A percentile compares a stretch with the other conserved stretches of the same genome.
Evolutionary conservation across 2,329 filamentous ascomycete species (phyloP).

Genomic region (Paraphoma chrysanthemicola): DNA sequence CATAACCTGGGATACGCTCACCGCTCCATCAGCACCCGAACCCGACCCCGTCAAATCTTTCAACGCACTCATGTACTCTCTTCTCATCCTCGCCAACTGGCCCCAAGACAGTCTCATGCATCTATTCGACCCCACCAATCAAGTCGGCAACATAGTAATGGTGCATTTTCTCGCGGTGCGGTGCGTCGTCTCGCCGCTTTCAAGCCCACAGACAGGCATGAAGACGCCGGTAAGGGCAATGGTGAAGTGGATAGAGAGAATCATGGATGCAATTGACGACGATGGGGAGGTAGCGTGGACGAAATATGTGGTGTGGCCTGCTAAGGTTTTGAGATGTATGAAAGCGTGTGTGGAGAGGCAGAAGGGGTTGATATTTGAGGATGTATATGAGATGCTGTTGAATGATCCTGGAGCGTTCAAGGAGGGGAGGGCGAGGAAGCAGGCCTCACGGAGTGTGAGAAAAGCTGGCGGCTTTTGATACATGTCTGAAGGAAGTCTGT

Average conservation of each 20-base stretch:
- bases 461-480: not conserved
- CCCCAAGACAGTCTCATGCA: constrained; percentile 22
- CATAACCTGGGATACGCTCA: not conserved
- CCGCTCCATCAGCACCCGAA: constrained; percentile 4
- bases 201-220: constrained; percentile 13
- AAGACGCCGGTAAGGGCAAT: constrained; percentile 18
- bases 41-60: constrained; percentile 14
- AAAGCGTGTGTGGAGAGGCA: constrained; percentile 12
- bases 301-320: constrained; percentile 44
- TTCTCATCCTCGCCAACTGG: constrained; percentile 25
- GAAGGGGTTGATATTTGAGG: constrained; percentile 10
- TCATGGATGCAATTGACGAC: constrained; percentile 40
- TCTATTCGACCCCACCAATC: constrained; percentile 19
- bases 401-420: constrained; percentile 53
- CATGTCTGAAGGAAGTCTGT: not conserved
- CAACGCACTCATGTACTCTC: constrained; percentile 18
- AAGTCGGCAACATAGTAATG: constrained; percentile 22
- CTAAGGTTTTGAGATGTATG: constrained; percentile 18
- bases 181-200: constrained; percentile 19
- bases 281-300: constrained; percentile 36
- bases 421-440: constrained; percentile 9
- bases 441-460: not conserved
- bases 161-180: constrained; percentile 23
- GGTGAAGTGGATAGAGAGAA: constrained; percentile 50
- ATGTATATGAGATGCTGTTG: constrained; percentile 14